Evolutionary conservation across 805 yeast genomes (phyloP).

Genomic region (Candida sonorensis): DNA sequence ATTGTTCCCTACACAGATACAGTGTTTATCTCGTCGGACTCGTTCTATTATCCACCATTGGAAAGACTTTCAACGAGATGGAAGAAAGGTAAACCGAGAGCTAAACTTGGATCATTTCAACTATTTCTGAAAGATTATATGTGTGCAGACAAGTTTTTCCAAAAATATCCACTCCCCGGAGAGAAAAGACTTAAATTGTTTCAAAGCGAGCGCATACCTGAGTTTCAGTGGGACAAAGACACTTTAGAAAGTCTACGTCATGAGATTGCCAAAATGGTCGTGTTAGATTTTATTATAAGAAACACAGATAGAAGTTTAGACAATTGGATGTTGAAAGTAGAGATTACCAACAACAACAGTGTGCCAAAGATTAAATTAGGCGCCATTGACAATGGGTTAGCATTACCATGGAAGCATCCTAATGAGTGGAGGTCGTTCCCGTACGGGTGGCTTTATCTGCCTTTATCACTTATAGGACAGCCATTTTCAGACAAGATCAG

Average conservation of each 20-base stretch:
- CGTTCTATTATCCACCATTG: slow-evolving; percentile 48
- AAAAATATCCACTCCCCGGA: slow-evolving; percentile 46
- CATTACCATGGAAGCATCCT: slow-evolving; percentile 80
- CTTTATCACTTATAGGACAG: slow-evolving; percentile 55
- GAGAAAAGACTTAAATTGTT: not conserved
- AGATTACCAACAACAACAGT: slow-evolving; percentile 28
- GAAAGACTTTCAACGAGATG: slow-evolving; percentile 33
- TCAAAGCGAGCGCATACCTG: too few species aligned
- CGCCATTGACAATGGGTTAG: slow-evolving; percentile 69
- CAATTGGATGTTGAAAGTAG: slow-evolving; percentile 68
- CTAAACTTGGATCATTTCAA: slow-evolving; percentile 64
- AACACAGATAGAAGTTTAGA: slow-evolving; percentile 72
- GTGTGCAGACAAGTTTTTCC: slow-evolving; percentile 56
- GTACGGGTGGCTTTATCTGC: slow-evolving; percentile 70
- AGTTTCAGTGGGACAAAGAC: slow-evolving; percentile 48
- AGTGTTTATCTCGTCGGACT: slow-evolving; percentile 38
- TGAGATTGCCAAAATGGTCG: slow-evolving; percentile 62
- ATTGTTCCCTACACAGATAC: slow-evolving; percentile 65
- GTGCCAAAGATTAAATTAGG: slow-evolving; percentile 51
- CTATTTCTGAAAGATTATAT: slow-evolving; percentile 50
- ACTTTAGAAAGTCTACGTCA: slow-evolving; percentile 45
- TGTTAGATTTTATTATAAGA: slow-evolving; percentile 64
- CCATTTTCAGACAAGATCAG: slow-evolving; percentile 56
- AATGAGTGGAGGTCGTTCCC: slow-evolving; percentile 79
- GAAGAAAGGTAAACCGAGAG: too few species aligned